A percentile compares a stretch with the other conserved stretches of the same genome.
phyloP scores from a whole-genome alignment of 306 rosid genomes.

The Prunus campanulata region DNA sequence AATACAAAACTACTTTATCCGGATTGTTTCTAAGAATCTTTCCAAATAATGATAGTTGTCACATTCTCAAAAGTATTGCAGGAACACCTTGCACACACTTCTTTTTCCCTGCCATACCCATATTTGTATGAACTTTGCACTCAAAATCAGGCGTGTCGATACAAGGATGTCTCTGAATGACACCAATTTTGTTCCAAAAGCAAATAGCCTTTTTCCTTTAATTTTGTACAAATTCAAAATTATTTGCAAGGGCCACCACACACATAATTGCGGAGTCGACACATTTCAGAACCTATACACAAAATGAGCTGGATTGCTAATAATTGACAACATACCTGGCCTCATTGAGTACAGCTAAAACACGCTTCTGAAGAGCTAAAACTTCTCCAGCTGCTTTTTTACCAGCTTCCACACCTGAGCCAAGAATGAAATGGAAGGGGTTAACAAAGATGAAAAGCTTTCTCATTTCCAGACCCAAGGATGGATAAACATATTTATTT shows the following conservation, averaged over 20 bases:
- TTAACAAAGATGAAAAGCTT: background rate
- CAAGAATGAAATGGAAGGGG: constrained; percentile 16
- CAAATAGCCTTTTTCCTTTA: background rate
- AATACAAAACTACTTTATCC: background rate
- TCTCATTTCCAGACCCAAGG: background rate
- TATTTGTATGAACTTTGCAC: background rate
- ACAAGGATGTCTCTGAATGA: background rate
- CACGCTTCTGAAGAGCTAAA: constrained; percentile 91
- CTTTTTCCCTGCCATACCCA: background rate
- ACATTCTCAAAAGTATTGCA: background rate
- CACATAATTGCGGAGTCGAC: background rate
- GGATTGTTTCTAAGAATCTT: background rate
- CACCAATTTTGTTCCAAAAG: background rate
- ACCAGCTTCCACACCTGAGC: constrained; percentile 90
- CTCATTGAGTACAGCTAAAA: constrained; percentile 76
- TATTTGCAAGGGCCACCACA: background rate
- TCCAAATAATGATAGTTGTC: background rate
- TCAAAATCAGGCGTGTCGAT: background rate
- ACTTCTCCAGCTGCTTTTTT: constrained; percentile 93
- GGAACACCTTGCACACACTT: background rate
- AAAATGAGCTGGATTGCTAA: background rate
- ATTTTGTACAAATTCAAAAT: background rate
- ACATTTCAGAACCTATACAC: constrained; percentile 5
- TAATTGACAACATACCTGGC: constrained; percentile 55
- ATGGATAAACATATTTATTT: constrained; percentile 15